Evolutionary conservation across 768 basidiomycete species (phyloP).

Genomic region (Lactarius hatsudake): DNA sequence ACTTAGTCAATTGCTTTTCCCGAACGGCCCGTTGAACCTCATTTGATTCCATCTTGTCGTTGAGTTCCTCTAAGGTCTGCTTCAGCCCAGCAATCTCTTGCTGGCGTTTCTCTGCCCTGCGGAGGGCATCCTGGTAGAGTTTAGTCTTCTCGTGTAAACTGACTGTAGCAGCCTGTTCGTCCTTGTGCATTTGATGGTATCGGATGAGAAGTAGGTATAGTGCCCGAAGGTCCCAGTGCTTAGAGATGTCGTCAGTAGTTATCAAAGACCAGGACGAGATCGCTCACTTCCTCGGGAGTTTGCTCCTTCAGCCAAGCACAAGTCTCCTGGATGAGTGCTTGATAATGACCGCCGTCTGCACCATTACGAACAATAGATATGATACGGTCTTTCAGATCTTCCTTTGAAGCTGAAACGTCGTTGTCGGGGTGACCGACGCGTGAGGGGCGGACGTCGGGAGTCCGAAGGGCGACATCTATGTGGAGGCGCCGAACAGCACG

Average conservation of each 20-base stretch:
- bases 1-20: slow-evolving; percentile 21
- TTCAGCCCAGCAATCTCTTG: slow-evolving; percentile 13
- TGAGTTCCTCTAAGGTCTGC: slow-evolving; percentile 19
- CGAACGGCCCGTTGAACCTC: slow-evolving; percentile 21
- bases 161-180: slow-evolving; percentile 25
- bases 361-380: slow-evolving; percentile 27
- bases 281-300: slow-evolving; percentile 23
- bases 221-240: slow-evolving; percentile 29
- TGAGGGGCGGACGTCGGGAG: slow-evolving; percentile 15
- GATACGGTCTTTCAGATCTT: slow-evolving; percentile 23
- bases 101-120: slow-evolving; percentile 16
- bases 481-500: slow-evolving; percentile 25
- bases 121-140: slow-evolving; percentile 24
- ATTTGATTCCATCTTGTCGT: slow-evolving; percentile 19
- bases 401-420: slow-evolving; percentile 13
- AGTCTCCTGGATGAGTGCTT: slow-evolving; percentile 25
- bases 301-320: slow-evolving; percentile 26
- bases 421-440: slow-evolving; percentile 10
- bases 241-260: neutral
- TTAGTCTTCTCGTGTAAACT: slow-evolving; percentile 22
- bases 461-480: slow-evolving; percentile 21
- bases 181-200: slow-evolving; percentile 29
- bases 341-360: slow-evolving; percentile 25
- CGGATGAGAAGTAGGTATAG: slow-evolving; percentile 26
- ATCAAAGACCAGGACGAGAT: neutral